Base-by-base conservation (phyloP, 805 yeast genomes). In the Pichia cabralensis region DNA sequence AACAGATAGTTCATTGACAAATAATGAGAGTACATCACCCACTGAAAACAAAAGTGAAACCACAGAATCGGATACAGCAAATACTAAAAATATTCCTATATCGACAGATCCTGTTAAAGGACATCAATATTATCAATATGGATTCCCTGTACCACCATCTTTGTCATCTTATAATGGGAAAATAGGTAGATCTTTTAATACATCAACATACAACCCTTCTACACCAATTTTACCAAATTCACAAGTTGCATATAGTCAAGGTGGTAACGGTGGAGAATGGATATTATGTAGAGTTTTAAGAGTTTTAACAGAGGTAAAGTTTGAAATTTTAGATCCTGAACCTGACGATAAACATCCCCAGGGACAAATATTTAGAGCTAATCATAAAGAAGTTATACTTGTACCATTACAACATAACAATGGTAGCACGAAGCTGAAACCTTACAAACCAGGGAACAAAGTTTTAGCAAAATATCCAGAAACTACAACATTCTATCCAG, bases 391-490 rank as follows among this genome's bases (percentile, higher is more conserved):
- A 44, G 58, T 84, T 3, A 67, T 84, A 16, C 60, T 81, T 25
- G 80, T 92, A 28, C 84, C 94, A 0, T 22, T 36, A 12, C 41
- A 37, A 21, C 15, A 30, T n/a, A 21, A 22, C 2, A 45, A 38
- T 11, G 36, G 37, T 22, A 21, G 35, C 1, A 43, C 58, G 38
- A 49, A 52, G 4, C 55, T 76, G 38, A 53, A 60, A 17, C 65
- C 68, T 29, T 82, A 81, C 44, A 80, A 94, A 0, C 62, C 74
- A 25, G 92, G 94, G 0, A 67, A 86, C 1, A 76, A 75, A 44
- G 97, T 92, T 3, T 63, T 92, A 39, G 98, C 96, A 0, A 69
- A 94, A 48, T 92, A 92, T 49, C 98, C 98, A 1, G 98, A 92
- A 47, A 92, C 98, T 0, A 92, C 98, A 0, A 88, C 97, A 0